Evolutionary conservation across 306 rosid genomes (phyloP).

Genomic region (Cicer cuneatum): DNA sequence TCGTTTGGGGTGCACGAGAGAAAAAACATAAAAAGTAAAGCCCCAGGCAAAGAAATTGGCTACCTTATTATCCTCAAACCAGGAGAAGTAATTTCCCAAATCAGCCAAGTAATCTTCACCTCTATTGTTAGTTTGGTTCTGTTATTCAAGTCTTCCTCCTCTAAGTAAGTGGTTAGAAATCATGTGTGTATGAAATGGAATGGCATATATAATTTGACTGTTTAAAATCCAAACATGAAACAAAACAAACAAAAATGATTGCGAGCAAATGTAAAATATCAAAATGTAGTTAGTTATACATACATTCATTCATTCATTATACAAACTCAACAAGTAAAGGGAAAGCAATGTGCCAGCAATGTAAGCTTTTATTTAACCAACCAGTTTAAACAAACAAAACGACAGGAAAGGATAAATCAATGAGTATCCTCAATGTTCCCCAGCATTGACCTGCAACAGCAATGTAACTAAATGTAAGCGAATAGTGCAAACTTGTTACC

Average conservation of each 20-base stretch:
- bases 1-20: too few species aligned
- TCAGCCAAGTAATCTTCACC: too few species aligned
- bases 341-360: too few species aligned
- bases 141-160: neutral
- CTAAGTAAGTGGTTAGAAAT: neutral
- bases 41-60: too few species aligned
- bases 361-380: too few species aligned
- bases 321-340: too few species aligned
- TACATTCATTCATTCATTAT: neutral
- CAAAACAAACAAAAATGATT: neutral
- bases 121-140: neutral
- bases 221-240: neutral
- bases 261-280: neutral
- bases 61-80: too few species aligned
- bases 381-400: too few species aligned
- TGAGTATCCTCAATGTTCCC: constrained; percentile 36
- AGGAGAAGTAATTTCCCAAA: too few species aligned
- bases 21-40: too few species aligned
- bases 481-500: neutral
- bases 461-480: neutral
- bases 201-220: neutral
- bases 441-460: constrained; percentile 51
- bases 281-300: neutral
- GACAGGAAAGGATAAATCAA: constrained; percentile 6
- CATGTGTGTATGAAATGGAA: neutral